phyloP scores from a whole-genome alignment of 192 early-diverging fungal genomes.

The Martensiomyces pterosporus region DNA sequence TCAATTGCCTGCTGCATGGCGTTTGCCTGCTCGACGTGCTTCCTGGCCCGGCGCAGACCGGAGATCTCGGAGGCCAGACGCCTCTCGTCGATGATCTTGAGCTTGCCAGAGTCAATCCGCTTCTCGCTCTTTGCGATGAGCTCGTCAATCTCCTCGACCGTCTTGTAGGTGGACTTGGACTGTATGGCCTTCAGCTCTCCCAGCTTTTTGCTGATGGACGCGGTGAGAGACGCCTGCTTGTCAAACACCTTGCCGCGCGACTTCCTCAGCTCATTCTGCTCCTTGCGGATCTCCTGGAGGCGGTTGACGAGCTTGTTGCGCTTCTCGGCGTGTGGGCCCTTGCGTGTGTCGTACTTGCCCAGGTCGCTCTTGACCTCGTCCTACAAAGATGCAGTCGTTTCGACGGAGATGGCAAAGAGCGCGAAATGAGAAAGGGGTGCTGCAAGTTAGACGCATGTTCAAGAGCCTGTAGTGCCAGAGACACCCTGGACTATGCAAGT shows the following conservation, averaged over 20 bases:
- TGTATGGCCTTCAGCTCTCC: constrained; percentile 71
- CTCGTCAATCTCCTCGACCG: constrained; percentile 71
- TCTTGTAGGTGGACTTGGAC: constrained; percentile 77
- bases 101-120: constrained; percentile 69
- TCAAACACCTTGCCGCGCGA: constrained; percentile 68
- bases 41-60: constrained; percentile 24
- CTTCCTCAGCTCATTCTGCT: constrained; percentile 68
- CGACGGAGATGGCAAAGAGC: too few relatives aligned
- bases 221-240: constrained; percentile 64
- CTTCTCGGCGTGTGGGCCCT: constrained; percentile 51
- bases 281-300: constrained; percentile 63
- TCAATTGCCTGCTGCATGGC: constrained; percentile 74
- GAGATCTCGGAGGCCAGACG: constrained; percentile 44
- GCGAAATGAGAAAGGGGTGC: too few relatives aligned
- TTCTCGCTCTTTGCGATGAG: constrained; percentile 69
- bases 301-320: constrained; percentile 59
- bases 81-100: constrained; percentile 86
- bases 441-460: too few relatives aligned
- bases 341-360: constrained; percentile 53
- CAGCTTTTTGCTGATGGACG: constrained; percentile 76
- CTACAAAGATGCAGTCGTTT: constrained; percentile 42
- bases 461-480: too few relatives aligned
- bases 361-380: constrained; percentile 55
- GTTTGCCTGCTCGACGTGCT: constrained; percentile 77
- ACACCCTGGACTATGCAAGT: not conserved